These are phyloP conservation scores for Auricularia auricula-judae DNA, from an alignment of 768 basidiomycete species.

Conservation along the genomic window DNA sequence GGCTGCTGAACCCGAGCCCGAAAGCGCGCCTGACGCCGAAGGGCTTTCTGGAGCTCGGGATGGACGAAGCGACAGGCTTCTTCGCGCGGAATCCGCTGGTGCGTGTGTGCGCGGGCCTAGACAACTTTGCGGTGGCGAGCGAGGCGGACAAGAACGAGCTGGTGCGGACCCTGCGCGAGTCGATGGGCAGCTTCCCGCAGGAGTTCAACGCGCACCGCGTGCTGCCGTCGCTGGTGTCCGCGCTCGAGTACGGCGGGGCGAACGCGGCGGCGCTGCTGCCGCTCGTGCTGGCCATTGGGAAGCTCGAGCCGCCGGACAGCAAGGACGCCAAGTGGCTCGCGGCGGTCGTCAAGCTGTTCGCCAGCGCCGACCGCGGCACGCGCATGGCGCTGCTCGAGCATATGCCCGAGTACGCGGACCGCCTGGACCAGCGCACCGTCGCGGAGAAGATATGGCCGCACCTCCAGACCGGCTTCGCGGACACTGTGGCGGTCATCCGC, in stretches of 20 bases:
- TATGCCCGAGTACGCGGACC: conserved; percentile 73
- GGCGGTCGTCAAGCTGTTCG: conserved; percentile 75
- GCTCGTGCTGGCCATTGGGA: conserved; percentile 71
- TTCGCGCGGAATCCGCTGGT: conserved; percentile 76
- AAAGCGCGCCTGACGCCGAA: conserved; percentile 68
- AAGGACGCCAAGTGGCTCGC: conserved; percentile 62
- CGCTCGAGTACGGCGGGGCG: conserved; percentile 69
- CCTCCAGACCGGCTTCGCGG: conserved; percentile 93
- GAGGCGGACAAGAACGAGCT: conserved; percentile 71
- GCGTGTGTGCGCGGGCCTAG: conserved; percentile 73
- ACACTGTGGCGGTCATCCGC: conserved; percentile 87
- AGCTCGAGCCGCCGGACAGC: conserved; percentile 46
- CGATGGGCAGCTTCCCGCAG: conserved; percentile 66
- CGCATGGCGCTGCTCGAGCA: conserved; percentile 90
- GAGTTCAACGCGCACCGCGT: conserved; percentile 80
- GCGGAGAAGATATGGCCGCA: conserved; percentile 88
- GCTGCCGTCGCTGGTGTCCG: conserved; percentile 74
- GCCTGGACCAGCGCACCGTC: conserved; percentile 75
- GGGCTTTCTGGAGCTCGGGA: conserved; percentile 70
- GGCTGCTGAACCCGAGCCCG: conserved; percentile 80
- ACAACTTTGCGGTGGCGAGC: conserved; percentile 68
- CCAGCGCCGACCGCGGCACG: conserved; percentile 85
- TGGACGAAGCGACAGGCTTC: conserved; percentile 63
- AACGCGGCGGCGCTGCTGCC: conserved; percentile 72
- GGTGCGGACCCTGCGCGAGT: conserved; percentile 69